Evolutionary conservation across 1,139 yeast genomes (phyloP).

Genomic region (Pichia sp.): DNA sequence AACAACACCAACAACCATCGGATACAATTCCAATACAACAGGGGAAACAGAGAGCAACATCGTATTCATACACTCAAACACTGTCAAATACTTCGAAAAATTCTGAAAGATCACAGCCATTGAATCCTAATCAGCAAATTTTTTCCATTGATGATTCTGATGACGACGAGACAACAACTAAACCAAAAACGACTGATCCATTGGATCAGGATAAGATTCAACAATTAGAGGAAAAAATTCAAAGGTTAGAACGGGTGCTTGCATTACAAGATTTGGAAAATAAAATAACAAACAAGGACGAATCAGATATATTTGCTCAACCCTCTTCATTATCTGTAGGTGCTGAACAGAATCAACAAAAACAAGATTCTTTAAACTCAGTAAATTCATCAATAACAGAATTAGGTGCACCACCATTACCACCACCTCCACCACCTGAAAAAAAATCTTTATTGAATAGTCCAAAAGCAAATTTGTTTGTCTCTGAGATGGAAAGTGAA

Average conservation of each 20-base stretch:
- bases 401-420: conserved; percentile 24
- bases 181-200: not conserved
- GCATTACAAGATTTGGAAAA: conserved; percentile 20
- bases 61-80: too few relatives aligned
- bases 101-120: not conserved
- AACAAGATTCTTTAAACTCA: not conserved
- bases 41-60: too few relatives aligned
- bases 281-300: conserved; percentile 1
- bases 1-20: conserved; percentile 1
- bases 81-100: not conserved
- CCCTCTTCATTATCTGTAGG: too few relatives aligned
- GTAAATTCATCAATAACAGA: not conserved
- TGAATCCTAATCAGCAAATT: conserved; percentile 6
- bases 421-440: conserved; percentile 27
- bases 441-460: conserved; percentile 20
- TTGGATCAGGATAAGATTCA: conserved; percentile 21
- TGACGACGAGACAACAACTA: not conserved
- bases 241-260: conserved; percentile 24
- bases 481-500: not conserved
- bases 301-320: conserved; percentile 2
- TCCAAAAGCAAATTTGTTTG: conserved; percentile 22
- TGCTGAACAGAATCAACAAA: conserved; percentile 6
- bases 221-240: conserved; percentile 27
- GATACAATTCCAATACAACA: not conserved
- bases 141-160: conserved; percentile 5